Evolutionary conservation across 169 alveolate genomes (phyloP), one percentile per base, ranked within the genome.

Genomic region (Plasmodium vivax): DNA sequence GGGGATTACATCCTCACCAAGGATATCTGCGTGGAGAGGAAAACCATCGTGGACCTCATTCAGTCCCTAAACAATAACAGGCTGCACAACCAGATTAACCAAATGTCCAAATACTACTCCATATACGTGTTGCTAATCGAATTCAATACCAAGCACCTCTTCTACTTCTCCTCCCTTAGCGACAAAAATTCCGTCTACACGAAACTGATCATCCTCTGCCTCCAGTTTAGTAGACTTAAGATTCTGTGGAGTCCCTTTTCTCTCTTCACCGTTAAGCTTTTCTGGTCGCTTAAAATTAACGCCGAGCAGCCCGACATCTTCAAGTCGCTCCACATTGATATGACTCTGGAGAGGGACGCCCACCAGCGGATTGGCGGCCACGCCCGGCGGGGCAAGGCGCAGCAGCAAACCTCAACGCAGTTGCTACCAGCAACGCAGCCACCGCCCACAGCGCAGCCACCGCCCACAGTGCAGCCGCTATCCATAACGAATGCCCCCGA

Each of bases 21-120:
- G 58, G 98, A 97, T 91, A 96, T 97, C 34, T 96, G 98, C 95
- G 96, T 97, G 27, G 98, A 97, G 45, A 94, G 98, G 80, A 97
- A 97, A 96, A 96, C 97, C 6, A 93, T 97, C 27, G 79, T 74
- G 2, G 98, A 97, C 68, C 95, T 97, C 54, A 81, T 85, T 10
- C 92, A 74, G 27, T 97, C 98, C 3, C 88, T 97, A 62, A 96
- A 68, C 62, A 92, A 93, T 58, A 98, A 97, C 36, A 94, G 98
- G 82, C 95, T 97, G 30, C 93, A 96, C 38, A 96, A 97, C 32
- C 98, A 97, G 95, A 94, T 97, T 8, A 92, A 95, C 51, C 95
- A 94, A 95, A 83, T 95, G 94, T 72, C 96, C 19, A 95, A 82
- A 62, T 94, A 95, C 72, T 95, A 95, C 51, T 58, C 92, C 34